Base-by-base conservation (phyloP, 73 alveolate species). In the Diophrys sp. region DNA sequence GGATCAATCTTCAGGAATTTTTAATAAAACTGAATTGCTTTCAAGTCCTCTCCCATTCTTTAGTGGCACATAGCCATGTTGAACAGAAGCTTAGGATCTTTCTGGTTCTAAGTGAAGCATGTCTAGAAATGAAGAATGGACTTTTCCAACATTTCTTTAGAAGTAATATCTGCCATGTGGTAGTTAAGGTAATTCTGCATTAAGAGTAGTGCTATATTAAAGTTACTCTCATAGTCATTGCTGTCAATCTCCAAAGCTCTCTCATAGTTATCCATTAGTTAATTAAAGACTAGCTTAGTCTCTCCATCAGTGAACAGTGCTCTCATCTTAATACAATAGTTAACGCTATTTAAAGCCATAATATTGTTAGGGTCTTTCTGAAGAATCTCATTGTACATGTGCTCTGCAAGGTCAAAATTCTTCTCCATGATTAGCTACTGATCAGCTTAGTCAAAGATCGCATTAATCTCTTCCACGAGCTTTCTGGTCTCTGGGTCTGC, bases 191-290 rank as follows among this genome's bases (percentile, higher is more conserved):
- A 44, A 18, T 44, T 44, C 18, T 44, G 62, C 62, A 44, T 44
- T 44, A 44, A 44, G n/a, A 81, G 67, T 14, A 80, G 75, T 27
- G 93, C 96, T 1, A 89, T 33, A 70, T 85, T 89, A 84, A 89
- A 89, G 82, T 84, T 84, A 8, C 91, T 85, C 44, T 80, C 91
- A 67, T 82, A 82, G 76, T 89, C 96, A 33, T 88, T 83, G 1
- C 85, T 89, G 31, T 89, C 96, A 33, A 83, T 82, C 29, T 87
- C 73, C 29, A 85, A n/a, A 14, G 89, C 90, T 74, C 74, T 84
- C 75, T 87, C 57, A 70, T 86, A 86, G 62, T 44, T 44, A 18
- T 44, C 62, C 62, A 44, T 44, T 44, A 44, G 62, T 44, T 44
- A 44, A 18, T 44, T 44, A 18, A 44, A 44, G 18, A 44, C 62